These are phyloP conservation scores for Ascomycota sp. DNA, from an alignment of 2,329 filamentous ascomycete species.

Conservation along the genomic window DNA sequence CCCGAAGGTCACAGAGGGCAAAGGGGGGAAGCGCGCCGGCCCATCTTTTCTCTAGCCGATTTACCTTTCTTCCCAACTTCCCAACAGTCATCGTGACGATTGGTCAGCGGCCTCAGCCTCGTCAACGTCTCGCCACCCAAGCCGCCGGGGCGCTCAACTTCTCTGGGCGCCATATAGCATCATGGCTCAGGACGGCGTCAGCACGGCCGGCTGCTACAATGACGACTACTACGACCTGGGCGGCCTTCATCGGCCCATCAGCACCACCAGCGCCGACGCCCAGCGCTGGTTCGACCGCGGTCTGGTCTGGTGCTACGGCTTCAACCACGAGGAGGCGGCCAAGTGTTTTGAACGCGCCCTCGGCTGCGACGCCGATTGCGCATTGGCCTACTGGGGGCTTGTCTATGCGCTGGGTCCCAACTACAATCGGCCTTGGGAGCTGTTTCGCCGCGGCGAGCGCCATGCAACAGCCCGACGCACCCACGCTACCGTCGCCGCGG, in stretches of 20 bases:
- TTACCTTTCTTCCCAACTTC: no score
- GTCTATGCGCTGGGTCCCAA: slow-evolving; percentile 57
- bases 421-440: slow-evolving; percentile 57
- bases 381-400: slow-evolving; percentile 49
- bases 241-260: slow-evolving; percentile 31
- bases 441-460: slow-evolving; percentile 44
- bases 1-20: no score
- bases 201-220: slow-evolving; percentile 1
- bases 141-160: no score
- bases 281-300: slow-evolving; percentile 54
- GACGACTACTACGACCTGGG: slow-evolving; percentile 39
- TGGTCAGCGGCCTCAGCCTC: no score
- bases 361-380: slow-evolving; percentile 28
- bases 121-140: no score
- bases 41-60: no score
- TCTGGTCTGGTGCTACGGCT: slow-evolving; percentile 53
- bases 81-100: no score
- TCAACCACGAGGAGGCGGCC: slow-evolving; percentile 55
- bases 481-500: slow-evolving; percentile 10
- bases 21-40: no score
- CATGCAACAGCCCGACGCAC: slow-evolving; percentile 21
- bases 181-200: no score
- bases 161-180: no score
- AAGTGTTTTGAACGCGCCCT: slow-evolving; percentile 43
- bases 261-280: slow-evolving; percentile 26